These are phyloP conservation scores for Dendrobium officinale DNA, from an alignment of 106 monocot species.

Conservation along the genomic window DNA sequence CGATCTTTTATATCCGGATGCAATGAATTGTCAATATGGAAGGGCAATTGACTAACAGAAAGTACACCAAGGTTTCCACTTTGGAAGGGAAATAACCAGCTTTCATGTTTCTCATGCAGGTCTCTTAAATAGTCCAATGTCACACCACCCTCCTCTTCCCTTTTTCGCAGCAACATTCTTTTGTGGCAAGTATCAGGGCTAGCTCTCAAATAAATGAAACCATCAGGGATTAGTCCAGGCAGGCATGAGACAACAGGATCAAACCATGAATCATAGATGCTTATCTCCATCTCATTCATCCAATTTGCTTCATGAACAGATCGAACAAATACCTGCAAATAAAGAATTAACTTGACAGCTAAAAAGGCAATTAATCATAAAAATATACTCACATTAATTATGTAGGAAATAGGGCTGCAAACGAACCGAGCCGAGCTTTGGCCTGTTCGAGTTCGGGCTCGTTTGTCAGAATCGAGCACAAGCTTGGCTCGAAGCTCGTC, in stretches of 20 bases:
- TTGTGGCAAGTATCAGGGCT: slow-evolving; percentile 98
- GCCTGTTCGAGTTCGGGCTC: too few relatives aligned
- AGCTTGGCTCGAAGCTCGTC: too few relatives aligned
- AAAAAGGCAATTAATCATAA: neutral
- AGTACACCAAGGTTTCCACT: slow-evolving; percentile 71
- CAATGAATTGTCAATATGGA: slow-evolving; percentile 52
- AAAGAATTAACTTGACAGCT: neutral
- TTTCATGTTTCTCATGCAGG: slow-evolving; percentile 98
- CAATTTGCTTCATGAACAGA: slow-evolving; percentile 98
- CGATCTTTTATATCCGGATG: slow-evolving; percentile 90
- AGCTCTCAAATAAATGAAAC: slow-evolving; percentile 96
- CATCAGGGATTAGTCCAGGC: slow-evolving; percentile 94
- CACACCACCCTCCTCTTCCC: slow-evolving; percentile 86
- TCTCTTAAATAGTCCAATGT: slow-evolving; percentile 70
- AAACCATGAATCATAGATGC: slow-evolving; percentile 99
- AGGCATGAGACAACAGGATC: slow-evolving; percentile 89
- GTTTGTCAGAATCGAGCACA: too few relatives aligned
- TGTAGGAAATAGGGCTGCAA: neutral
- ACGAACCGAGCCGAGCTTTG: too few relatives aligned
- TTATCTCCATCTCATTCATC: slow-evolving; percentile 99
- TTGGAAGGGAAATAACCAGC: slow-evolving; percentile 82
- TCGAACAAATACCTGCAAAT: slow-evolving; percentile 80
- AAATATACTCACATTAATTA: neutral
- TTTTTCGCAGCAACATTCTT: slow-evolving; percentile 81
- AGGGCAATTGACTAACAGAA: slow-evolving; percentile 68